Conservation (phyloP, 2,329 filamentous ascomycete species). For the Emergomyces orientalis region DNA sequence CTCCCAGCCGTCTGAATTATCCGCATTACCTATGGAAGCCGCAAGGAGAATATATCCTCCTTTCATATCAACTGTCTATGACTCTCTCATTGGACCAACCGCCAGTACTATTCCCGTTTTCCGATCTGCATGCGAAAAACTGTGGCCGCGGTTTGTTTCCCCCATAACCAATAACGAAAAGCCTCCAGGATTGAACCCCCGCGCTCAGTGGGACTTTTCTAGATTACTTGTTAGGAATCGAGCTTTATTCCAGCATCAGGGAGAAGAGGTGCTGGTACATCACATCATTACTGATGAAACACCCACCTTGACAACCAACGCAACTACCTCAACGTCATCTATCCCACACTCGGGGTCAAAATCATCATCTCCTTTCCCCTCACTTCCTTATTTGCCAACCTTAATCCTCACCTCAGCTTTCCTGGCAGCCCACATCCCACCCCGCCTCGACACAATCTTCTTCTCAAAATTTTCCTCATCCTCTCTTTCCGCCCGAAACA, state of each 20-base stretch:
- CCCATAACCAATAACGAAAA: slow-evolving; percentile 63
- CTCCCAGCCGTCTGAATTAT: slow-evolving; percentile 35
- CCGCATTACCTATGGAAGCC: slow-evolving; percentile 23
- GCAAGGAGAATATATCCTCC: slow-evolving; percentile 44
- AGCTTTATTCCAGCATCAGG: slow-evolving; percentile 37
- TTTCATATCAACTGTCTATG: slow-evolving; percentile 77
- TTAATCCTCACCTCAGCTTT: slow-evolving; percentile 40
- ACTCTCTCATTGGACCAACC: slow-evolving; percentile 71
- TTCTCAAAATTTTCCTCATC: slow-evolving; percentile 42
- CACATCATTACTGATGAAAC: slow-evolving; percentile 28
- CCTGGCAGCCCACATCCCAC: slow-evolving; percentile 39
- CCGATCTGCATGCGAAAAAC: slow-evolving; percentile 55
- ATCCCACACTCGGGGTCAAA: slow-evolving; percentile 10
- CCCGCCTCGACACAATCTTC: slow-evolving; percentile 40
- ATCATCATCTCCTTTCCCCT: slow-evolving; percentile 24
- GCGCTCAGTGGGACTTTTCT: slow-evolving; percentile 70
- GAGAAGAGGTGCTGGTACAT: slow-evolving; percentile 37
- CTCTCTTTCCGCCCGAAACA: slow-evolving; percentile 35
- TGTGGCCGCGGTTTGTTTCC: slow-evolving; percentile 78
- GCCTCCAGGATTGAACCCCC: slow-evolving; percentile 31
- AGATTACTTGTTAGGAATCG: slow-evolving; percentile 58
- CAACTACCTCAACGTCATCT: slow-evolving; percentile 8
- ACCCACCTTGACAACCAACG: neutral
- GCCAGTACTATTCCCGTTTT: slow-evolving; percentile 71
- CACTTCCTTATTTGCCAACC: slow-evolving; percentile 40